Evolutionary conservation across 495 filamentous ascomycete genomes (phyloP), one percentile per base, ranked within the genome.

Genomic region (Talaromyces trachyspermus): DNA sequence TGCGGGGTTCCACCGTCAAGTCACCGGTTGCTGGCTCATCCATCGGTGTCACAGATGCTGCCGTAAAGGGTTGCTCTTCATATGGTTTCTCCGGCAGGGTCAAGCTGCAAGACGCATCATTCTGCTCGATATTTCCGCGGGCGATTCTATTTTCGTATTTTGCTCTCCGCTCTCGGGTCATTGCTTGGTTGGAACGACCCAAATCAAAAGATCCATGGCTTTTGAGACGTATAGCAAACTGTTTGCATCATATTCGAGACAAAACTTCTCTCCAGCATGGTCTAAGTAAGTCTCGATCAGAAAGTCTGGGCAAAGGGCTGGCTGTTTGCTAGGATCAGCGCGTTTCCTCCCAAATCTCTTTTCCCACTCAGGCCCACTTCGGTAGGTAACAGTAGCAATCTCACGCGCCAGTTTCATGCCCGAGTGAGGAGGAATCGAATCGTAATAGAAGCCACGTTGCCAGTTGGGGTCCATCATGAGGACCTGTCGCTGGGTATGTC

Each of bases 401-500:
- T 97, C 87, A 49, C 92, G 84, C 6, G 92, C 92, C 15, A 99
- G 81, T 65, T 99, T 99, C 88, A 99, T 95, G 12, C 92, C 92
- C 6, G 83, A 78, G 59, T 99, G 94, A 6, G 92, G 94, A 5
- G 94, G 92, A 23, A 97, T 82, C 35, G 72, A 62, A 48, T 83
- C 82, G 59, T 97, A 97, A 69, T 97, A 99, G 68, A 89, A 95
- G 1, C 92, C 92, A n/a, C 92, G 87, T 49, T 84, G 81, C 94
- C 94, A 99, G 51, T 94, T 88, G 1, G 89, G 88, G 54, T 99
- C 92, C 82, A 91, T 95, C 89, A 99, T 96, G 18, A 99, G 75
- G 5, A 96, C 92, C 67, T 96, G 92, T 24, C 92, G 84, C 64
- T 98, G 92, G 0, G 92, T 91, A 71, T 98, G 91, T n/a, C 92